Percentiles rank a stretch among this genome's conserved stretches.
These are phyloP conservation scores for Backusella mclennaniae DNA, from an alignment of 192 early-diverging fungal species.

Conservation along the genomic window DNA sequence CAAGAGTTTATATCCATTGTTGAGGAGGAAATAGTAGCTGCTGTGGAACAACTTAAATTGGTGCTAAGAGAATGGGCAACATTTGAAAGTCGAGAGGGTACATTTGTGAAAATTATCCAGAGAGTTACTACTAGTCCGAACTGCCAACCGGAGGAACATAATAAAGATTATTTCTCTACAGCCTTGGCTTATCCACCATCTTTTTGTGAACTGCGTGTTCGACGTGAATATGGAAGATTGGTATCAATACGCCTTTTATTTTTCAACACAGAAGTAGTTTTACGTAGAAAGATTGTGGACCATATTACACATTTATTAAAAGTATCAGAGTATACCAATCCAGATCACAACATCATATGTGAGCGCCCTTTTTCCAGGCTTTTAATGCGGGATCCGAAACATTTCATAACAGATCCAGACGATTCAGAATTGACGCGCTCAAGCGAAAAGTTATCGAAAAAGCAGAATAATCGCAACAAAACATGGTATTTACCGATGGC, in stretches of 20 bases:
- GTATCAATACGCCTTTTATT: slow-evolving; percentile 24
- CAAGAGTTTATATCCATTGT: slow-evolving; percentile 24
- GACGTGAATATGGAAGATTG: slow-evolving; percentile 34
- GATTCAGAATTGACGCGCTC: not conserved
- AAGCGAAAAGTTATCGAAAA: not conserved
- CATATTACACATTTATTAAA: slow-evolving; percentile 5
- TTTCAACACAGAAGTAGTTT: slow-evolving; percentile 27
- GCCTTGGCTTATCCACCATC: slow-evolving; percentile 12
- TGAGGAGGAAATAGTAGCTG: slow-evolving; percentile 11
- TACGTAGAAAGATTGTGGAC: not conserved
- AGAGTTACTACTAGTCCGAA: not conserved
- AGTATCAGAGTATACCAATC: not conserved
- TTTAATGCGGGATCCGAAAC: slow-evolving; percentile 44
- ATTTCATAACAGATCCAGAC: slow-evolving; percentile 12
- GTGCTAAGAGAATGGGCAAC: slow-evolving; percentile 22
- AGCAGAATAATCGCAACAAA: not conserved
- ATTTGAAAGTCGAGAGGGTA: slow-evolving; percentile 26
- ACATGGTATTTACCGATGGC: slow-evolving; percentile 33
- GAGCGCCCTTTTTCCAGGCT: slow-evolving; percentile 41
- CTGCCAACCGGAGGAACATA: not conserved
- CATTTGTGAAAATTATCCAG: slow-evolving; percentile 31
- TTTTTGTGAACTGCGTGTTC: slow-evolving; percentile 34
- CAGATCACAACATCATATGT: slow-evolving; percentile 25
- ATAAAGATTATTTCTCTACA: slow-evolving; percentile 16
- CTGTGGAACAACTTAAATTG: not conserved